Evolutionary conservation across 345 rosid genomes (phyloP).

Genomic region (Gossypium arboreum): DNA sequence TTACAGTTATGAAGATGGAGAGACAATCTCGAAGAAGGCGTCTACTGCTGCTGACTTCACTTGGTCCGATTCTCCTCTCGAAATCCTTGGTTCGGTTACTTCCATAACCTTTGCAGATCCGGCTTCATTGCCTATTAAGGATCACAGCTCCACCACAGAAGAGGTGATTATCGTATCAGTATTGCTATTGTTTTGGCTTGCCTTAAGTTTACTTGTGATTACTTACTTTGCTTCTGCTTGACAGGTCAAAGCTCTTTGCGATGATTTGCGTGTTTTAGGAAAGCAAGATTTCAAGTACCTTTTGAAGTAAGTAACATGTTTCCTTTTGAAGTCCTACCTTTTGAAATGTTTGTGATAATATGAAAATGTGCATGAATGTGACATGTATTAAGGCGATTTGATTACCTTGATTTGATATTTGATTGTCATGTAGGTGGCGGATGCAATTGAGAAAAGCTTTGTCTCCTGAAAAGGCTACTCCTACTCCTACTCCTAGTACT

Average conservation of each 20-base stretch:
- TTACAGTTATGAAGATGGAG: constrained; percentile 79
- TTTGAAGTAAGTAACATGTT: constrained; percentile 56
- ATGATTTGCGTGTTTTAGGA: constrained; percentile 83
- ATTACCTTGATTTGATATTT: constrained; percentile 1
- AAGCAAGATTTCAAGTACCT: constrained; percentile 93
- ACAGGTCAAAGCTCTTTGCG: constrained; percentile 81
- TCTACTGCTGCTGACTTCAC: constrained; percentile 79
- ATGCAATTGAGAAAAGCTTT: constrained; percentile 74
- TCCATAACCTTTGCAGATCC: constrained; percentile 65
- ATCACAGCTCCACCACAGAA: constrained; percentile 66
- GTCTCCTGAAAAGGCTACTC: constrained; percentile 56
- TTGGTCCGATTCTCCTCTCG: constrained; percentile 83
- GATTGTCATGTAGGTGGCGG: constrained; percentile 66
- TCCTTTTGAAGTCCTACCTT: not conserved
- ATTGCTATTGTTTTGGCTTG: not conserved
- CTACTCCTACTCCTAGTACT: constrained; percentile 19
- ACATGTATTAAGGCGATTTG: not conserved
- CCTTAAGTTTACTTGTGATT: not conserved
- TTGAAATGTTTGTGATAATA: not conserved
- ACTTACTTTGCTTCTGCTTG: constrained; percentile 13
- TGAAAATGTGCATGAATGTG: constrained; percentile 2
- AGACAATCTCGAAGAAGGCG: constrained; percentile 57
- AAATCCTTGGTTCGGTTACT: constrained; percentile 84
- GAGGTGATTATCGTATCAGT: constrained; percentile 45
- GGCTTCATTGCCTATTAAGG: constrained; percentile 51